Base-by-base conservation (phyloP, 805 yeast genomes). In the Huiozyma naganishii region DNA sequence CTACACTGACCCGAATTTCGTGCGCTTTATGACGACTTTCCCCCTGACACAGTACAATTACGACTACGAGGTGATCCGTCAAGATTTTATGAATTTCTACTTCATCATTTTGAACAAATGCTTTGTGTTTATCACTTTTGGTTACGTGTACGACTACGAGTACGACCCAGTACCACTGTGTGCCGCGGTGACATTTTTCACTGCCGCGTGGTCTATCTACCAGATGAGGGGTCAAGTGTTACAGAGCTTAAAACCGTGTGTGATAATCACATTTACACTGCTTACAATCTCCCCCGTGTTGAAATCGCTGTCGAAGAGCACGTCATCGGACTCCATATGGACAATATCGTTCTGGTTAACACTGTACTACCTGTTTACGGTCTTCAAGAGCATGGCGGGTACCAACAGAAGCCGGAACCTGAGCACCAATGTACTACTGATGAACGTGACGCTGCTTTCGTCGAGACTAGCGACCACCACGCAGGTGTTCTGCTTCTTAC, bases 261-360 rank as follows among this genome's bases (percentile, higher is more conserved):
- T 77, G 3, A 65, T 92, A 28, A 80, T 89, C 9, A 71, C 80
- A 1, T 74, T 89, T 46, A 74, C 84, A 4, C 66, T 89, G 36
- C 67, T 87, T 36, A 79, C 92, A 1, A 68, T 90, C 37, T 83
- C 97, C 0, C 98, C 98, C 0, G 90, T 92, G 1, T 71, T 92
- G 41, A 83, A 85, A 52, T 87, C 96, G 0, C 70, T 92, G 37
- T 87, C 96, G 0, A 77, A 79, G 53, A 83, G 95, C 0, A 87
- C 96, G 0, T 78, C 96, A 0, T 82, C 92, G 0, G 97, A 92
- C 65, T 86, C 96, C 11, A 87, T 92, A 47, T 90, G 97, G 97
- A 88, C 95, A 0, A 63, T 92, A 5, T 77, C 94, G 6, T 78
- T 81, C 39, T 82, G 95, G 79, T 67, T 92, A 11, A 79, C 84